Conservation (phyloP, 1,284 basidiomycete species). For the Mycosarcoma maydis region DNA sequence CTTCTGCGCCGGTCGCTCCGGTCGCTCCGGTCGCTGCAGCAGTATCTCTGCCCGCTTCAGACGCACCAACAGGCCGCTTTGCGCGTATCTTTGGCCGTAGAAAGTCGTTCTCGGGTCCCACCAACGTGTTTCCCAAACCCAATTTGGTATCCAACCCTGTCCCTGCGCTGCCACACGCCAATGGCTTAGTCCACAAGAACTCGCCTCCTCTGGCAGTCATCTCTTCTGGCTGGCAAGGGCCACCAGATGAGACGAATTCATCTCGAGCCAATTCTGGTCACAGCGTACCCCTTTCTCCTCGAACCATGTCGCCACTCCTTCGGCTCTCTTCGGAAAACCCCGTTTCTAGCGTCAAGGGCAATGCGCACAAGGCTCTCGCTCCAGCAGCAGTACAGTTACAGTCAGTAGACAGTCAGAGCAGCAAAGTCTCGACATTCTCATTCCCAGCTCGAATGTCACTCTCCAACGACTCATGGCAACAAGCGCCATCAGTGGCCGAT, state of each 20-base stretch:
- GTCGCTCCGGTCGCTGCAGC: background rate
- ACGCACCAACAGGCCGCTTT: conserved; percentile 9
- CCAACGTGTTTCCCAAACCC: conserved; percentile 4
- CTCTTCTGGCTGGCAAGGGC: conserved; percentile 10
- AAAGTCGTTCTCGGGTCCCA: conserved; percentile 28
- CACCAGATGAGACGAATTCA: background rate
- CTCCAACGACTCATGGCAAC: conserved; percentile 8
- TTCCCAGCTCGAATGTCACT: conserved; percentile 34
- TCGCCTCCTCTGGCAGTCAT: conserved; percentile 38
- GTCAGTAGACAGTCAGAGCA: conserved; percentile 9
- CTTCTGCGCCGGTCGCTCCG: conserved; percentile 2
- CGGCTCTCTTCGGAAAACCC: too few species aligned
- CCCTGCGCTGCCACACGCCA: conserved; percentile 12
- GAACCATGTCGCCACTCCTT: conserved; percentile 1
- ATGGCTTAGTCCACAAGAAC: background rate
- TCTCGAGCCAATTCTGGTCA: background rate
- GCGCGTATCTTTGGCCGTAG: conserved; percentile 30
- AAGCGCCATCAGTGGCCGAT: background rate
- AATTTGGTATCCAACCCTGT: conserved; percentile 17
- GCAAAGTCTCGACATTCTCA: conserved; percentile 16
- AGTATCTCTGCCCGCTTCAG: background rate
- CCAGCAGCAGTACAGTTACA: background rate
- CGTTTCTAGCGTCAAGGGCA: background rate
- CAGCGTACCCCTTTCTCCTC: conserved; percentile 9
- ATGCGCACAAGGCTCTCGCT: background rate